phyloP scores from a whole-genome alignment of 2,329 filamentous ascomycete species.

The Zymoseptoria brevis region DNA sequence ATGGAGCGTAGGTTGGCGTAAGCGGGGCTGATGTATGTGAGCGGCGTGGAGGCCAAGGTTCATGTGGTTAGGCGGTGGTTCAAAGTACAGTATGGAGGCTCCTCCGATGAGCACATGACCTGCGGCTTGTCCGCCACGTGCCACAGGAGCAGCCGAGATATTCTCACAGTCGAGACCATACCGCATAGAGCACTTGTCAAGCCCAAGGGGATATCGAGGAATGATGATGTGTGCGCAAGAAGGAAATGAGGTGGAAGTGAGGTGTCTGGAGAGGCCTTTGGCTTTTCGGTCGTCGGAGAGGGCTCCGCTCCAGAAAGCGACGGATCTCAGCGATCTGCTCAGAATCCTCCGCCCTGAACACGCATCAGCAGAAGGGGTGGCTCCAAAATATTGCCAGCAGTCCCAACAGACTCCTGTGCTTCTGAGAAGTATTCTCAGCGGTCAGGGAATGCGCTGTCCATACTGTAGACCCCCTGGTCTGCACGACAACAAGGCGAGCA shows the following conservation, averaged over 20 bases:
- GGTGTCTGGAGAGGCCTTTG: not conserved
- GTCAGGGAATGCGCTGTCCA: not conserved
- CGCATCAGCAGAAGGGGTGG: not conserved
- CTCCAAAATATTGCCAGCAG: not conserved
- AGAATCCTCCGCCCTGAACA: not conserved
- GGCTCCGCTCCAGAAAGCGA: not conserved
- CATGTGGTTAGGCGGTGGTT: too few species aligned
- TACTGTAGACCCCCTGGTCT: not conserved
- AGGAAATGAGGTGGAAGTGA: not conserved
- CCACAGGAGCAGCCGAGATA: not conserved
- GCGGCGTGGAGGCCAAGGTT: too few species aligned
- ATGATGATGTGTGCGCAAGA: not conserved
- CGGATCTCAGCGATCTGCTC: not conserved
- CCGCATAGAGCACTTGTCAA: too few species aligned
- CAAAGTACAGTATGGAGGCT: not conserved
- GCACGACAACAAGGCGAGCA: not conserved
- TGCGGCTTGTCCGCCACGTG: not conserved
- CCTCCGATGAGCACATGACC: not conserved
- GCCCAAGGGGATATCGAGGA: too few species aligned
- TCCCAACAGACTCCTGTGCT: not conserved
- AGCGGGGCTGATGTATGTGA: too few species aligned
- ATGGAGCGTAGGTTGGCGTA: too few species aligned
- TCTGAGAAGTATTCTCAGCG: not conserved
- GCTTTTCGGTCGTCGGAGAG: not conserved
- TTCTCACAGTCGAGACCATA: not conserved